Evolutionary conservation across 306 rosid species (phyloP).

Genomic region (Sicyos edulis): DNA sequence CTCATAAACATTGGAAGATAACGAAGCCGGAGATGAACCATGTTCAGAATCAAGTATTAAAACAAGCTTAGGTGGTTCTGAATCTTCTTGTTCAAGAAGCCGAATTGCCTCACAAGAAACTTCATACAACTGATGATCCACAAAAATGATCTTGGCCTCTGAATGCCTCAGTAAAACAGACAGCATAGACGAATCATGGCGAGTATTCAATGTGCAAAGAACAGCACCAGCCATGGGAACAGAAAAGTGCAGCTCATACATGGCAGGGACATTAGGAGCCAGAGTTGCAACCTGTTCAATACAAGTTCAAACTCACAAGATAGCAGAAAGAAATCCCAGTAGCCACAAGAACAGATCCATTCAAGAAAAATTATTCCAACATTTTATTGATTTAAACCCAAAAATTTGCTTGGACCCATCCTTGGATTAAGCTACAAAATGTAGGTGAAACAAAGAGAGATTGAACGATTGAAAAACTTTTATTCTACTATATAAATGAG

Average conservation of each 20-base stretch:
- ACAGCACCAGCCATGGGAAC: slow-evolving; percentile 91
- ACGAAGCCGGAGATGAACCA: background rate
- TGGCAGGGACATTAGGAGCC: slow-evolving; percentile 77
- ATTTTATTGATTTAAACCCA: background rate
- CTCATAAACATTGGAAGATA: slow-evolving; percentile 33
- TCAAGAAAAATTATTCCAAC: background rate
- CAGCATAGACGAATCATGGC: slow-evolving; percentile 51
- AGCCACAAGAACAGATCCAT: background rate
- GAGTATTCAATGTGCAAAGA: slow-evolving; percentile 64
- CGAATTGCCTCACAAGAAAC: slow-evolving; percentile 49
- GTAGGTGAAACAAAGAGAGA: background rate
- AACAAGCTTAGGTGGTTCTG: slow-evolving; percentile 44
- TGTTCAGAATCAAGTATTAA: slow-evolving; percentile 39
- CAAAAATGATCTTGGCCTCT: slow-evolving; percentile 61
- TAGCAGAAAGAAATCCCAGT: background rate
- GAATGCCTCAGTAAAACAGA: slow-evolving; percentile 56
- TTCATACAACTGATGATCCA: slow-evolving; percentile 54
- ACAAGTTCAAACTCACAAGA: slow-evolving; percentile 6
- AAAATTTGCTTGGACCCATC: background rate
- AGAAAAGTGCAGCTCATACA: slow-evolving; percentile 91
- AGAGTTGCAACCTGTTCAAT: slow-evolving; percentile 66
- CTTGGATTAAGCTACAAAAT: background rate
- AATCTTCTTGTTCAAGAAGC: slow-evolving; percentile 30
- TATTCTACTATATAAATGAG: no score
- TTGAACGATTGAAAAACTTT: no score